These are phyloP conservation scores for Magnusiomyces magnusii DNA, from an alignment of 1,139 yeast genomes.

Conservation along the genomic window DNA sequence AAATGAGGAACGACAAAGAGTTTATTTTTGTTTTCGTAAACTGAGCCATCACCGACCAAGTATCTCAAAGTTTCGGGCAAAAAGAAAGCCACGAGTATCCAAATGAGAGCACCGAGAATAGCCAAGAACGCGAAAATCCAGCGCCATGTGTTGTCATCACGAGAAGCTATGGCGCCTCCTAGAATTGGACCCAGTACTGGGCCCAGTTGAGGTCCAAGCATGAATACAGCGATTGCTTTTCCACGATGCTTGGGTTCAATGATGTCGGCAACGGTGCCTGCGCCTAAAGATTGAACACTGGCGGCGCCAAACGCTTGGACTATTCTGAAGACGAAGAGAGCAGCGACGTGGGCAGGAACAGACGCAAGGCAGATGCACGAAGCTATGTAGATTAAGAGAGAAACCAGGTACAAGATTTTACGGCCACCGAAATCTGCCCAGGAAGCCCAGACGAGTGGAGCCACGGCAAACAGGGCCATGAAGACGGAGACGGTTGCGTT, in stretches of 20 bases:
- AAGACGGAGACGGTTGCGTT: slow-evolving; percentile 56
- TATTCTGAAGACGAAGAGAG: slow-evolving; percentile 63
- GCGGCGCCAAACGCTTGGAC: slow-evolving; percentile 78
- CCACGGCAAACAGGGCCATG: slow-evolving; percentile 49
- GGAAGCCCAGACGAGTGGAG: slow-evolving; percentile 50
- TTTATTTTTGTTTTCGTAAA: slow-evolving; percentile 20
- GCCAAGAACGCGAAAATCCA: slow-evolving; percentile 59
- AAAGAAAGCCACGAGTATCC: slow-evolving; percentile 43
- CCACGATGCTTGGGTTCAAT: slow-evolving; percentile 66
- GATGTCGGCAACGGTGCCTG: slow-evolving; percentile 77
- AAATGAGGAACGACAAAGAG: slow-evolving; percentile 31
- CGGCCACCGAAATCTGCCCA: slow-evolving; percentile 55
- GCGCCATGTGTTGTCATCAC: slow-evolving; percentile 66
- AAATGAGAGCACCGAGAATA: slow-evolving; percentile 52
- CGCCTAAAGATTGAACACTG: slow-evolving; percentile 84
- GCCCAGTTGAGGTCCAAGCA: slow-evolving; percentile 75
- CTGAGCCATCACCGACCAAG: slow-evolving; percentile 48
- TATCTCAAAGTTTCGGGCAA: slow-evolving; percentile 71
- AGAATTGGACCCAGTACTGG: slow-evolving; percentile 75
- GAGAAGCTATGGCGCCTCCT: slow-evolving; percentile 67
- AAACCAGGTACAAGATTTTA: slow-evolving; percentile 42
- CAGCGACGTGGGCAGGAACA: slow-evolving; percentile 51
- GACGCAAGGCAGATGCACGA: slow-evolving; percentile 50
- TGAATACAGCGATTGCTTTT: slow-evolving; percentile 69
- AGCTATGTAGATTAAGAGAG: slow-evolving; percentile 40